A percentile compares a stretch with the other conserved stretches of the same genome.
Conservation (phyloP, 805 yeast genomes). For the Wickerhamiella lipophila region DNA sequence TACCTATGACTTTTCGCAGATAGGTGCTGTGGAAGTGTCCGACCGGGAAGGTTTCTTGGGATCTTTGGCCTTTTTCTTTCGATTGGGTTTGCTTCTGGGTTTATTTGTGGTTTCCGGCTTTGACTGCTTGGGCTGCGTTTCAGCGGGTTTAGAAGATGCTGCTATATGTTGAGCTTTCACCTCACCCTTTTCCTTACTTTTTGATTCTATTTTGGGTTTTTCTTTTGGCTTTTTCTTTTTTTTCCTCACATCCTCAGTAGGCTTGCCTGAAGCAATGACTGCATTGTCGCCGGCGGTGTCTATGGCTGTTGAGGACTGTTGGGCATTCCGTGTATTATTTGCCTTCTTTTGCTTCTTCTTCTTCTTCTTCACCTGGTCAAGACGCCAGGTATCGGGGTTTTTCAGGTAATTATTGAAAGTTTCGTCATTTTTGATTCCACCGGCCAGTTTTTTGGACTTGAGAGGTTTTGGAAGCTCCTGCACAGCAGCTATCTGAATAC, state of each 20-base stretch:
- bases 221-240: background rate
- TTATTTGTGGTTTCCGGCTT: background rate
- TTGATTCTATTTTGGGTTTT: background rate
- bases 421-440: background rate
- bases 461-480: background rate
- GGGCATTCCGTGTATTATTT: background rate
- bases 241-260: background rate
- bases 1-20: too few species aligned
- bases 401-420: background rate
- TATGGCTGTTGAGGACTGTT: background rate
- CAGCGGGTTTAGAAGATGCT: background rate
- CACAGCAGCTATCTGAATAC: background rate
- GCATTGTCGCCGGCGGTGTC: background rate
- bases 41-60: too few species aligned
- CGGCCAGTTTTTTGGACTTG: background rate
- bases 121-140: background rate
- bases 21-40: too few species aligned
- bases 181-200: background rate
- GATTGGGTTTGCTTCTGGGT: background rate
- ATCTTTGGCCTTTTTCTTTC: background rate
- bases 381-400: background rate
- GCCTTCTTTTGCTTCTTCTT: background rate
- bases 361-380: background rate
- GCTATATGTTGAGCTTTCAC: background rate
- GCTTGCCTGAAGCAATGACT: background rate